These are phyloP conservation scores for Candida sakaeoensis DNA, from an alignment of 805 yeast species.

Conservation along the genomic window DNA sequence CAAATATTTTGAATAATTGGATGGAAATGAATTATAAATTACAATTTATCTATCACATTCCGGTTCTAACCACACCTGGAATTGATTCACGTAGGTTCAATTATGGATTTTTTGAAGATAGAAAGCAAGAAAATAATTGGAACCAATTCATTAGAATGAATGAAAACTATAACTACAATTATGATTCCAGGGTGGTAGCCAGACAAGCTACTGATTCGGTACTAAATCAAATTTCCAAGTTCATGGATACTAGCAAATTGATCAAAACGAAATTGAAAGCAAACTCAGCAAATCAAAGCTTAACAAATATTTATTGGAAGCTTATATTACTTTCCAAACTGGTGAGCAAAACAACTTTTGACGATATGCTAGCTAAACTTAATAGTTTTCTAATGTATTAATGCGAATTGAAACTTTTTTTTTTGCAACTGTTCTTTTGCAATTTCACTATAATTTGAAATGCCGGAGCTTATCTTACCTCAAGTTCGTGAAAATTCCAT, in stretches of 20 bases:
- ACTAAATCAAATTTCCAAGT: conserved; percentile 6
- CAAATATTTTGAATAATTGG: conserved; percentile 24
- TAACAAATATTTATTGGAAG: conserved; percentile 8
- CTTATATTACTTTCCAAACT: conserved; percentile 11
- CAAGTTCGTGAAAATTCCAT: not conserved
- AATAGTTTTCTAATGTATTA: conserved; percentile 4
- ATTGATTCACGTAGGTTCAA: conserved; percentile 19
- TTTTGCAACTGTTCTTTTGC: conserved; percentile 1
- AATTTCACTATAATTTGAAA: not conserved
- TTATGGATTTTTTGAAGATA: conserved; percentile 8
- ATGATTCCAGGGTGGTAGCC: conserved; percentile 13
- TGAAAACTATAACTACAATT: conserved; percentile 18
- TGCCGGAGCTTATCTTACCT: not conserved
- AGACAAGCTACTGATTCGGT: conserved; percentile 9
- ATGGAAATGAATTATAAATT: conserved; percentile 19
- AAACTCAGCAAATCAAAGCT: not conserved
- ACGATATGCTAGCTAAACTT: conserved; percentile 4
- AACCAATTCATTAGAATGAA: conserved; percentile 15
- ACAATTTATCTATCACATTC: conserved; percentile 22
- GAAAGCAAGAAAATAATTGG: conserved; percentile 14
- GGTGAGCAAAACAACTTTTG: conserved; percentile 5
- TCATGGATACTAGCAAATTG: conserved; percentile 3
- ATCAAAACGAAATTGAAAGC: conserved; percentile 5
- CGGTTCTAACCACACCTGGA: conserved; percentile 27
- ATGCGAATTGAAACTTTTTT: not conserved